Percentiles rank a stretch among this genome's conserved stretches.
Conservation (phyloP, 2,329 filamentous ascomycete genomes). For the Diaporthe citri region DNA sequence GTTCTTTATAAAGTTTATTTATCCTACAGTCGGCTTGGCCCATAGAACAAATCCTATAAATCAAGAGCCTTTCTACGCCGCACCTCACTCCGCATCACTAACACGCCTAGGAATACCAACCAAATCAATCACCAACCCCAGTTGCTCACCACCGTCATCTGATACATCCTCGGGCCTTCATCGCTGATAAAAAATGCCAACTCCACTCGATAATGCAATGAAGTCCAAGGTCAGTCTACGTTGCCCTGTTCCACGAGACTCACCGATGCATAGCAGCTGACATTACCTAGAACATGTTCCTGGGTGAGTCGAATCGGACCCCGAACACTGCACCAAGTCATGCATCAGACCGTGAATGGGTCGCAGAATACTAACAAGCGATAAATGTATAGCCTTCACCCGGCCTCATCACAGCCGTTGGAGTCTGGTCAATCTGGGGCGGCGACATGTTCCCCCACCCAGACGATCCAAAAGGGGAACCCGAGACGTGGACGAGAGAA, state of each 20-base stretch:
- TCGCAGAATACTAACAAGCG: background rate
- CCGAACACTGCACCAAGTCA: background rate
- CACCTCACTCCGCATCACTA: background rate
- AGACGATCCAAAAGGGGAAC: conserved; percentile 82
- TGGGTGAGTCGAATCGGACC: conserved; percentile 63
- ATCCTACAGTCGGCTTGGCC: background rate
- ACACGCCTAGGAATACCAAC: conserved; percentile 7
- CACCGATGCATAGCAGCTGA: background rate
- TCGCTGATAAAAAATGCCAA: conserved; percentile 71
- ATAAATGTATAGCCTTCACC: conserved; percentile 75
- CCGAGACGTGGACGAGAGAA: conserved; percentile 78
- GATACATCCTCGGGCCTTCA: background rate
- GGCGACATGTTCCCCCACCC: conserved; percentile 83
- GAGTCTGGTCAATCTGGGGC: conserved; percentile 88
- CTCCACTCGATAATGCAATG: conserved; percentile 75
- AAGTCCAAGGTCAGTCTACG: conserved; percentile 73
- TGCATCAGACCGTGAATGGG: background rate
- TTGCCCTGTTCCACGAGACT: conserved; percentile 16
- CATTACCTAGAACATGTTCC: conserved; percentile 71
- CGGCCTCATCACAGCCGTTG: conserved; percentile 83
- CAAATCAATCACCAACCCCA: background rate
- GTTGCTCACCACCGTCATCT: background rate
- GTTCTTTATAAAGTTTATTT: background rate
- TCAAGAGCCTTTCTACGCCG: background rate
- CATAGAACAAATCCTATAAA: background rate